Conservation (phyloP, 2,329 filamentous ascomycete genomes). For the Alternaria sp. region DNA sequence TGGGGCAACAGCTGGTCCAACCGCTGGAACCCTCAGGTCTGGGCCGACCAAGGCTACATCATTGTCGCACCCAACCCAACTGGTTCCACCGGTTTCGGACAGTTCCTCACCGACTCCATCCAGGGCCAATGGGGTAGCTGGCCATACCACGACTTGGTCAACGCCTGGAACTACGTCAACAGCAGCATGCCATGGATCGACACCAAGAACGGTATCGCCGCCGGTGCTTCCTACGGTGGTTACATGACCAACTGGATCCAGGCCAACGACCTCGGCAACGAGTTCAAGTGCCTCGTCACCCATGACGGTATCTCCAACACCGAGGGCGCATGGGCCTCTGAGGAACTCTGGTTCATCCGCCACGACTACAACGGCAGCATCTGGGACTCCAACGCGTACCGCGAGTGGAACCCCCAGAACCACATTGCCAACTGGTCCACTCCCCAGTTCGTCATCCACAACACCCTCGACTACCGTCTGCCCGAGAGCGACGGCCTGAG, state of each 20-base stretch:
- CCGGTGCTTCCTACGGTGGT: conserved; percentile 65
- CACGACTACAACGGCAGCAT: conserved; percentile 51
- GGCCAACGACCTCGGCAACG: conserved; percentile 78
- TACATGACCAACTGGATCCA: conserved; percentile 79
- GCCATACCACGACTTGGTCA: conserved; percentile 83
- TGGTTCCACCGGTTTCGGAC: conserved; percentile 83
- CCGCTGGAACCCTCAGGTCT: conserved; percentile 84
- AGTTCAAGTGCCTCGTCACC: conserved; percentile 86
- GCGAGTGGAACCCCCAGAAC: conserved; percentile 63
- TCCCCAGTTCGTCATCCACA: conserved; percentile 88
- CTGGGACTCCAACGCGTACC: conserved; percentile 53
- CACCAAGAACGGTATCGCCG: conserved; percentile 71
- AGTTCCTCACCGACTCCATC: conserved; percentile 77
- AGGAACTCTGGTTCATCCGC: conserved; percentile 60
- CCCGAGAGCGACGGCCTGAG: conserved; percentile 83
- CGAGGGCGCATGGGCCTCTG: conserved; percentile 52
- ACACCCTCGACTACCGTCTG: conserved; percentile 86
- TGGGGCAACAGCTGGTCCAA: conserved; percentile 79
- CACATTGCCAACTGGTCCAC: conserved; percentile 76
- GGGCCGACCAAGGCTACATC: conserved; percentile 86
- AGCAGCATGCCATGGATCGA: conserved; percentile 71
- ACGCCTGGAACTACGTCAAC: conserved; percentile 76
- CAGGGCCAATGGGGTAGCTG: conserved; percentile 81
- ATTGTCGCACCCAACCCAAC: conserved; percentile 84
- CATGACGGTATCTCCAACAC: conserved; percentile 83